Base-by-base conservation (phyloP, 2,329 filamentous ascomycete species). In the Cladobotryum protrusum region DNA sequence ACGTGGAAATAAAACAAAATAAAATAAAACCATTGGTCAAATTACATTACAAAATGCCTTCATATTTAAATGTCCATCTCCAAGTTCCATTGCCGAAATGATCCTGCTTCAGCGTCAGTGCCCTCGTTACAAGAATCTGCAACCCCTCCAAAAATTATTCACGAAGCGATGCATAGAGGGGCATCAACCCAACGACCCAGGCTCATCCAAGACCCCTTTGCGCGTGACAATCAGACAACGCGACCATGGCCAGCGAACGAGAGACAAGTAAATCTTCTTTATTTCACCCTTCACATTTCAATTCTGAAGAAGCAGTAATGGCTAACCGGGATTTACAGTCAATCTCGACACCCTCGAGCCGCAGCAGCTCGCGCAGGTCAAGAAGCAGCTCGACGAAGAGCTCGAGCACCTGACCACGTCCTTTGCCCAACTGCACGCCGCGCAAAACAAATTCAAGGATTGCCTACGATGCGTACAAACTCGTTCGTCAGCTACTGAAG, bases 301-400 rank as follows among this genome's bases (percentile, higher is more conserved):
- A 29, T 42, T 20, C 18, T 17, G 32, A 9, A 6, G 24, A 29
- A 29, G 11, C 11, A 9, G 11, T 8, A 29, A 6, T 9, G 2
- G 24, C 24, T 29, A 29, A 29, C 24, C 24, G 4, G 6, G 17
- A 4, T 40, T 12, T 18, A 19, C 57, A 81, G 79, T 82, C 58
- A 79, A 78, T 58, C 74, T 99, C 61, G 82, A 85, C 61, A 83
- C 80, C 54, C 85, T 99, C 62, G 87, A 86, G 60, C 77, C 85
- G 20, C 87, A 89, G 58, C 92, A 96, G 72, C 86, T 99, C 58
- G 85, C 83, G 59, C 83, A 89, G 61, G 85, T 99, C 59, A 96
- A 99, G 77, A 90, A 93, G 69, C 92, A 96, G 68, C 85, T 99
- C 58, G 92, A 96, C 68, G 86, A 93, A 63, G 93, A 99, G 72